Conservation (phyloP, 345 rosid species). For the Eucalyptus marginata region DNA sequence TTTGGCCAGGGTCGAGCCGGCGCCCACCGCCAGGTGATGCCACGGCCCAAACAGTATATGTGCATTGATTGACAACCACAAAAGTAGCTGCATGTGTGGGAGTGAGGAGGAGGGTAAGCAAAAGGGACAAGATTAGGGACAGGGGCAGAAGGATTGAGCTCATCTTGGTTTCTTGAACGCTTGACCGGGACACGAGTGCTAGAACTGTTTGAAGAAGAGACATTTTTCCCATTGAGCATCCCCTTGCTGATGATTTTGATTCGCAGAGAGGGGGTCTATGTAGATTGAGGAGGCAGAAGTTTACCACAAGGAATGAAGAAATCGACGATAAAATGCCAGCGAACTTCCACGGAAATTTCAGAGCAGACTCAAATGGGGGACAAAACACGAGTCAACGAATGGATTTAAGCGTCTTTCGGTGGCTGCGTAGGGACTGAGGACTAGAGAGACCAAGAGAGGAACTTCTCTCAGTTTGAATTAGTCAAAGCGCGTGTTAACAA, state of each 20-base stretch:
- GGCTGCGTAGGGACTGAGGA: no score
- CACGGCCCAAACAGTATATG: slow-evolving; percentile 9
- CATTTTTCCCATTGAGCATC: neutral
- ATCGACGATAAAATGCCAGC: neutral
- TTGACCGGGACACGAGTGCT: neutral
- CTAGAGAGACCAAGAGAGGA: neutral
- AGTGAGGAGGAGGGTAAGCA: neutral
- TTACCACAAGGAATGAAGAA: neutral
- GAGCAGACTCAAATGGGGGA: neutral
- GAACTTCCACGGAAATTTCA: neutral
- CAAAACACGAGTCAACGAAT: neutral
- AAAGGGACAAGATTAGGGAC: neutral
- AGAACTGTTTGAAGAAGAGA: neutral
- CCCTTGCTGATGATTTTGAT: neutral
- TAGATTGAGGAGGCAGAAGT: neutral
- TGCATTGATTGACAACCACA: slow-evolving; percentile 1
- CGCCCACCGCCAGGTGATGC: slow-evolving; percentile 9
- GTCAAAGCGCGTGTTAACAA: neutral
- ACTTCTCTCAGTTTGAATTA: neutral
- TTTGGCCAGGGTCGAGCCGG: neutral
- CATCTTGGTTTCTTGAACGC: neutral
- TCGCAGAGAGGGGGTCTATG: neutral
- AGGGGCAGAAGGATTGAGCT: neutral
- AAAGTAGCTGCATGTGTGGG: neutral
- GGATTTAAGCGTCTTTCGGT: no score